phyloP scores from a whole-genome alignment of 2,329 filamentous ascomycete genomes.

The Colletotrichum sp. region DNA sequence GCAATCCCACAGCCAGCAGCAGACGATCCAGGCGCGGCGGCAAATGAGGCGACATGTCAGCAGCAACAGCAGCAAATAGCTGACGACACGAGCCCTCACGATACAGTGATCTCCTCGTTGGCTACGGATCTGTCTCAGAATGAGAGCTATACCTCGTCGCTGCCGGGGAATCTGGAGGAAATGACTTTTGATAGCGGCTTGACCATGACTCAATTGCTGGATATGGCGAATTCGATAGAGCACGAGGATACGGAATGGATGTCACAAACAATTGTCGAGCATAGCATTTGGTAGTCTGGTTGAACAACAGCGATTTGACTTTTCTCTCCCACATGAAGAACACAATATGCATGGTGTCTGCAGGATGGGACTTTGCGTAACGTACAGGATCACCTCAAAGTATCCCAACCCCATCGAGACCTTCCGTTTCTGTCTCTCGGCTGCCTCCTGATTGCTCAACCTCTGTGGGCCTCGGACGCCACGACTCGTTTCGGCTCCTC shows the following conservation, averaged over 20 bases:
- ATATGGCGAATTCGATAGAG: conserved; percentile 53
- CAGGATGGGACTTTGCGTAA: not conserved
- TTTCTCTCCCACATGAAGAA: not conserved
- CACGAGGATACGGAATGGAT: conserved; percentile 49
- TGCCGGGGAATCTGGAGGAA: conserved; percentile 24
- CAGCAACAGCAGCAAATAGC: not conserved
- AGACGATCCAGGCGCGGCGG: not conserved
- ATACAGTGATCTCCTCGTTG: not conserved
- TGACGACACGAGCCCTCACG: not conserved
- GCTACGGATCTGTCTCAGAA: not conserved
- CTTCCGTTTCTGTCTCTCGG: not conserved
- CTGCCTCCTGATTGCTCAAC: not conserved
- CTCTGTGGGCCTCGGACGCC: not conserved
- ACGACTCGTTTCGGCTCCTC: not conserved
- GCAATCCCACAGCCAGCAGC: not conserved
- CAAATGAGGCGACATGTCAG: not conserved
- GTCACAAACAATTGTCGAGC: conserved; percentile 49
- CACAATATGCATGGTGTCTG: not conserved
- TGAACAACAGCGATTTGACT: not conserved
- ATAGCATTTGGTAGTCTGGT: conserved; percentile 41
- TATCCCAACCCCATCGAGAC: not conserved
- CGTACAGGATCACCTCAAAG: not conserved
- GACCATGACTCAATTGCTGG: conserved; percentile 50
- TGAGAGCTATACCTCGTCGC: conserved; percentile 17
- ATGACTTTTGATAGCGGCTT: conserved; percentile 37